Evolutionary conservation across 2,329 filamentous ascomycete genomes (phyloP), one percentile per base, ranked within the genome.

Genomic region (Thelonectria discophora): DNA sequence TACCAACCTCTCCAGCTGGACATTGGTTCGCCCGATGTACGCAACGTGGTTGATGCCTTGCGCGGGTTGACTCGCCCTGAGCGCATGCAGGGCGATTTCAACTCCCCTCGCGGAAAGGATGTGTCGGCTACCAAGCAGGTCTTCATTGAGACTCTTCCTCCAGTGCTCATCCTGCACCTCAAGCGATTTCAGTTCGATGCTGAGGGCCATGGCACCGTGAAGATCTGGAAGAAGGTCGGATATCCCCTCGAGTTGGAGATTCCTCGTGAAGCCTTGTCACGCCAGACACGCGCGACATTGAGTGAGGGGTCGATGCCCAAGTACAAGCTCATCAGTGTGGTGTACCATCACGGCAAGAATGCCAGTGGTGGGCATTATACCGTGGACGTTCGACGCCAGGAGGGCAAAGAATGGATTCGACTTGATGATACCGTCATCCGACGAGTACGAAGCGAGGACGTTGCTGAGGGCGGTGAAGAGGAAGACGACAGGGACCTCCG

Each of bases 151-250:
- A 92, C 88, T 1, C 82, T 98, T 15, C 95, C 95, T 1, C 92
- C 93, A 1, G 92, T 98, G 4, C 85, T 99, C 12, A 97, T 98
- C 55, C 85, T 99, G 9, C 95, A 99, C 74, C 84, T 99, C 43
- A 99, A 99, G 80, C 92, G 95, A 46, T 99, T 99, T 83, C 93
- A 97, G 72, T 98, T 97, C 71, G 93, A 98, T 72, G 92, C 89
- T 63, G 87, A 90, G 60, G 91, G 90, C 46, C 72, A 74, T 46
- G 93, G 93, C 21, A 97, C 93, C 0, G 90, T 97, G 72, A 99
- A 99, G 82, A 97, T 98, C 66, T 97, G 94, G 92, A 99, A 98
- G 82, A 97, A 94, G 80, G 85, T 99, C 60, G 94, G 93, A 18
- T 99, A 99, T 73, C 95, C 95, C 0, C 82, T 99, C 27, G 94